These are phyloP conservation scores for Lentinula boryana DNA, from an alignment of 768 basidiomycete species.

Conservation along the genomic window DNA sequence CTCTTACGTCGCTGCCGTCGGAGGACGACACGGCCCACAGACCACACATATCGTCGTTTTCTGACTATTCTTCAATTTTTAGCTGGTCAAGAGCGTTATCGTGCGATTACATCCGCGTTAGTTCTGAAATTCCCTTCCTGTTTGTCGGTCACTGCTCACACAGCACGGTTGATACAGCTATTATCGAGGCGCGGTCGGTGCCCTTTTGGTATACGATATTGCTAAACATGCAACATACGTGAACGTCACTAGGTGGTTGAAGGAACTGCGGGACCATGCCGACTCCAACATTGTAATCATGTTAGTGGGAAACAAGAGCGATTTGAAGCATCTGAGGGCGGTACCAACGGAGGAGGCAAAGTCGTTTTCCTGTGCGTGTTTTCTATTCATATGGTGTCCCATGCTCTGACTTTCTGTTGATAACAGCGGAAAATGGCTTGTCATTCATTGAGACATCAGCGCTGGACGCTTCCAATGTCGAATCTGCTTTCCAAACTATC, in stretches of 20 bases:
- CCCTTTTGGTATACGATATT: constrained; percentile 91
- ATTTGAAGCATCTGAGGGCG: constrained; percentile 95
- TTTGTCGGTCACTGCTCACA: constrained; percentile 1
- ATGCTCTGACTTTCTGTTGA: neutral
- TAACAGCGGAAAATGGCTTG: constrained; percentile 78
- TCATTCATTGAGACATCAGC: constrained; percentile 99
- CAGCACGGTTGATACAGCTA: constrained; percentile 49
- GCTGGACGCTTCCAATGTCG: constrained; percentile 98
- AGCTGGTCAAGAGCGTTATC: constrained; percentile 97
- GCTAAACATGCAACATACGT: constrained; percentile 92
- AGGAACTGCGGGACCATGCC: constrained; percentile 94
- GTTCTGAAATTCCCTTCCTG: neutral
- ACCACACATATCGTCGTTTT: neutral
- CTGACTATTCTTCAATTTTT: constrained; percentile 7
- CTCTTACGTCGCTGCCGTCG: neutral
- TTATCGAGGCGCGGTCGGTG: constrained; percentile 95
- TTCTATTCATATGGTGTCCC: neutral
- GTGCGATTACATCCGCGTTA: constrained; percentile 94
- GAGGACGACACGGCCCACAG: neutral
- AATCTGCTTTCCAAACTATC: constrained; percentile 95
- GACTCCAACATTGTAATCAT: constrained; percentile 92
- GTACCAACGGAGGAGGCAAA: constrained; percentile 98
- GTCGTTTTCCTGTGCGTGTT: constrained; percentile 70
- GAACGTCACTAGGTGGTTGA: constrained; percentile 93
- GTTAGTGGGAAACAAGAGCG: constrained; percentile 98